Base-by-base conservation (phyloP, 2,329 filamentous ascomycete genomes). In the Fusarium lyarnte region DNA sequence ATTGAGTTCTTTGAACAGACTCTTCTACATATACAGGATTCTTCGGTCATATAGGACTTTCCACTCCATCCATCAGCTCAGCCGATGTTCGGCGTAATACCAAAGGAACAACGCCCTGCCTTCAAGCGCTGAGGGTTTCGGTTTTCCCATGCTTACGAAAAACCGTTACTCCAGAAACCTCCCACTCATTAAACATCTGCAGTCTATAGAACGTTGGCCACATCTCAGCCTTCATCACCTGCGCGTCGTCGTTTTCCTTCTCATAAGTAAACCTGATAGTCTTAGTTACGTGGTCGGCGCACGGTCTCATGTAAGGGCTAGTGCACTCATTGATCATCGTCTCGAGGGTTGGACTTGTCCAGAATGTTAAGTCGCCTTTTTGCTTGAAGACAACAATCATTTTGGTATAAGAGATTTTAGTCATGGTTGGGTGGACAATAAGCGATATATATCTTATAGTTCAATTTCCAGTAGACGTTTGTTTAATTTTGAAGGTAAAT, bases 51-150 rank as follows among this genome's bases (percentile, higher is more conserved):
- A 11, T 3, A 6, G 11, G 2, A 10, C 3, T n/a, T 7, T 5
- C 3, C 12, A 2, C 16, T 19, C 11, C 0, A 19, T 7, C 2
- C 4, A 33, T 8, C 3, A 6, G 4, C 6, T 9, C 21, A 4
- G 8, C 2, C 16, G 6, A 2, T 0, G 2, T 14, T 51, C 1
- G 1, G 12, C 0, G 17, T 21, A 10, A 14, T 35, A 12, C 4
- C 16, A 19, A 3, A 23, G 0, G 1, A 25, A 8, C 6, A 51
- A 11, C 3, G 5, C 1, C 17, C 8, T 51, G 4, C 3, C 0
- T 12, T 35, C n/a, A 51, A 14, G 16, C 29, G 0, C 29, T 14
- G 0, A 35, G 5, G 8, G 16, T 25, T 13, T 51, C n/a, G 0
- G 47, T 51, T 7, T 17, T 51, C 17, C 47, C n/a, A 25, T 51